Evolutionary conservation across 345 rosid genomes (phyloP), one percentile per base, ranked within the genome.

Genomic region (Bruguiera gymnorhiza): DNA sequence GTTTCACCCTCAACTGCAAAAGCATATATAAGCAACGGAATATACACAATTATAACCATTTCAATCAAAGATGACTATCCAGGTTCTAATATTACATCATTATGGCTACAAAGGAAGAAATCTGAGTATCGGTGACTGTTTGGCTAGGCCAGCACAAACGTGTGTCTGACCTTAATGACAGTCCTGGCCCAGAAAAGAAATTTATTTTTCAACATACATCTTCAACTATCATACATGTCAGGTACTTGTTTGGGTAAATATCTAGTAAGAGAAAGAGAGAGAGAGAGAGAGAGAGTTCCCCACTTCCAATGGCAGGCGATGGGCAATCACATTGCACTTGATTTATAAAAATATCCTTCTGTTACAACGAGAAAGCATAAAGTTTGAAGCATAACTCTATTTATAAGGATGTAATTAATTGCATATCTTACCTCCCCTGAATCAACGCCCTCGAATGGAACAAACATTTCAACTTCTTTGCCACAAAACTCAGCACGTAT

Each of bases 361-460:
- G 50, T 43, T 43, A 43, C 50, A 43, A 43, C 13, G 4, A 43
- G 50, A 43, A 43, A 43, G 16, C 50, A 43, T 15, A 43, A 43
- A 13, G 19, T 43, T 43, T 43, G 50, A 43, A 13, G 50, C 50
- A 43, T 43, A 43, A 43, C 50, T 43, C 50, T 43, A 3, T 43
- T 43, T 43, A 13, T 43, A 13, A 43, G 50, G 50, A 43, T 43
- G 50, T 13, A 43, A 43, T 43, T 43, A 43, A 43, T 26, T 21
- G 21, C 56, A 53, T 32, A 63, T 52, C 53, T 6, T 86, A 95
- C 99, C 99, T 95, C 92, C 62, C 96, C 89, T 29, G 82, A 78
- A 75, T 76, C 80, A 60, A 73, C 76, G 34, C 93, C 97, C 84
- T 95, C 97, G 70, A 95, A 90, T 20, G 99, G 99, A 83, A 95